Conservation (phyloP, 2,329 filamentous ascomycete species). For the Hypoxylon sp. region DNA sequence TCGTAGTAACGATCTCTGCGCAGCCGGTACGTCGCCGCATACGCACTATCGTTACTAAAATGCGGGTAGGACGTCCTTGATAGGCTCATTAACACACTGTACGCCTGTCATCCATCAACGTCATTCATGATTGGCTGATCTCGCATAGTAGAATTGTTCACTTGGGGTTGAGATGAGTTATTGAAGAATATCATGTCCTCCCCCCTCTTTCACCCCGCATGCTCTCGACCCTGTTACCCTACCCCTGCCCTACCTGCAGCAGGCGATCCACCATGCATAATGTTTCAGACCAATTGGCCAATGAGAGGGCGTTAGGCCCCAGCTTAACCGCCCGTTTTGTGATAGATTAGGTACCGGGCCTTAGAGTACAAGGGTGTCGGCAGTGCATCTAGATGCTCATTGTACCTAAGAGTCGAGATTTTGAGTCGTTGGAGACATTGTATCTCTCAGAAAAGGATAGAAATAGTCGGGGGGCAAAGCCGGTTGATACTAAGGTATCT, state of each 20-base stretch:
- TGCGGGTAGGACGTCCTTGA: too few relatives aligned
- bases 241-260: slow-evolving; percentile 15
- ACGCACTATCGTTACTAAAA: neutral
- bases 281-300: slow-evolving; percentile 11
- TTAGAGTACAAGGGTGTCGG: slow-evolving; percentile 5
- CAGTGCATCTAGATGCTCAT: neutral
- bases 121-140: neutral
- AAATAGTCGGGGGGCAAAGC: neutral
- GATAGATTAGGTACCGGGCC: slow-evolving; percentile 6
- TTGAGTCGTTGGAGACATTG: neutral
- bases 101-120: neutral
- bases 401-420: neutral
- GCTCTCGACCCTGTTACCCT: neutral
- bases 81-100: neutral
- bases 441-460: neutral
- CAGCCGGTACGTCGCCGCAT: neutral
- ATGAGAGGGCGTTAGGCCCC: neutral
- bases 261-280: slow-evolving; percentile 11
- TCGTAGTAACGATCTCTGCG: neutral
- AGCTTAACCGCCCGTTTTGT: slow-evolving; percentile 24
- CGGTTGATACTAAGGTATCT: too few relatives aligned
- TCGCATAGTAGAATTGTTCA: neutral
- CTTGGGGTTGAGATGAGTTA: neutral
- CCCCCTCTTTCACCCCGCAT: neutral
- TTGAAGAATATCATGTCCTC: neutral